Evolutionary conservation across 495 filamentous ascomycete species (phyloP).

Genomic region (Daldinia bambusicola): DNA sequence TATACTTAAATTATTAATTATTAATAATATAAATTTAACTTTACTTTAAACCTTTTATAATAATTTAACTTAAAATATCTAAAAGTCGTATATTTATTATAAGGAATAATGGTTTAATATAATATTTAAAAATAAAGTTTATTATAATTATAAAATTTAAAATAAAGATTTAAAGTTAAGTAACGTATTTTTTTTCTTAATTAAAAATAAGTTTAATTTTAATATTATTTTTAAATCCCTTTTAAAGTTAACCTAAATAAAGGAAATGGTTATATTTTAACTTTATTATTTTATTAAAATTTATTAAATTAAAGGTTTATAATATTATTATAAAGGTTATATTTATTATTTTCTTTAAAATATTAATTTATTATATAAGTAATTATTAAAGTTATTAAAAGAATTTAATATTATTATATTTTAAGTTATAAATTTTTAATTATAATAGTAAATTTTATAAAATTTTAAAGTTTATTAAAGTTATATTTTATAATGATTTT

Average conservation of each 20-base stretch:
- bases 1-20: too few relatives aligned
- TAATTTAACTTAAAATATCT: not conserved
- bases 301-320: not conserved
- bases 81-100: not conserved
- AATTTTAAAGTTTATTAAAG: not conserved
- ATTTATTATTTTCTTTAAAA: not conserved
- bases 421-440: too few relatives aligned
- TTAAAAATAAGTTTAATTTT: not conserved
- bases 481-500: too few relatives aligned
- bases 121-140: not conserved
- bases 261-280: not conserved
- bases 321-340: not conserved
- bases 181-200: not conserved
- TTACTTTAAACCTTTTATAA: too few relatives aligned
- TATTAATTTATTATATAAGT: not conserved
- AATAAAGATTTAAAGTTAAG: not conserved
- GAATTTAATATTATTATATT: not conserved
- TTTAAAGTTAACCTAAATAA: not conserved
- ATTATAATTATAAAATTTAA: not conserved
- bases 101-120: not conserved
- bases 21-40: too few relatives aligned
- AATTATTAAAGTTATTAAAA: not conserved
- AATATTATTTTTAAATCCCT: not conserved
- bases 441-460: not conserved
- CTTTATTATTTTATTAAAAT: not conserved